Percentiles rank a stretch among this genome's conserved stretches.
Conservation (phyloP, 768 basidiomycete genomes). For the Naganishia antarctica region DNA sequence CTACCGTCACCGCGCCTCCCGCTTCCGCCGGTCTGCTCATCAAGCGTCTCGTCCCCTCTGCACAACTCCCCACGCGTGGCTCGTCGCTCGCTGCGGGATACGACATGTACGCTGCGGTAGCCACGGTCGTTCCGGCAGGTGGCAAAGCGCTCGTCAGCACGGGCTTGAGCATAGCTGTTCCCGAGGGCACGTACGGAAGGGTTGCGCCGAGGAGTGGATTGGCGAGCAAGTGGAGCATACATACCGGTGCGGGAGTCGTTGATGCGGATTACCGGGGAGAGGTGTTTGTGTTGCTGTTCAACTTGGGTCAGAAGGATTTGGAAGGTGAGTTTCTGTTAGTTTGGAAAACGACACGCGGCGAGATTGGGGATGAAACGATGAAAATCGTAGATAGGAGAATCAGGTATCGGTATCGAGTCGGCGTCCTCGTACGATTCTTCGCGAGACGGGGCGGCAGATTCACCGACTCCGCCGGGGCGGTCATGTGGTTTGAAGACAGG, state of each 20-base stretch:
- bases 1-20: conserved; percentile 22
- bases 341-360: background rate
- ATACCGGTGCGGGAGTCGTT: conserved; percentile 94
- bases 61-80: conserved; percentile 77
- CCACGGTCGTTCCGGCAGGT: conserved; percentile 72
- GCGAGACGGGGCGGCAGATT: background rate
- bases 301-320: conserved; percentile 83
- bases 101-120: conserved; percentile 88
- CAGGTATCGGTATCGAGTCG: too few relatives aligned
- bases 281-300: conserved; percentile 87
- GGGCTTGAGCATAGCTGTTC: conserved; percentile 88
- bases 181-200: conserved; percentile 87
- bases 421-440: background rate
- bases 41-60: conserved; percentile 77
- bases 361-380: background rate
- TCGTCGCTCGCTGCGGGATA: conserved; percentile 85
- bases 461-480: background rate
- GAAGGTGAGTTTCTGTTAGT: conserved; percentile 55
- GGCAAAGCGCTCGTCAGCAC: conserved; percentile 90
- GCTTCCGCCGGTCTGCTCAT: conserved; percentile 57
- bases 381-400: background rate
- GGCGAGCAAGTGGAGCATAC: conserved; percentile 97
- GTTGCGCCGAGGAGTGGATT: conserved; percentile 86
- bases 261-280: conserved; percentile 93
- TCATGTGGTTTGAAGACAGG: too few relatives aligned